These are phyloP conservation scores for Penicillium sp. DNA, from an alignment of 2,329 filamentous ascomycete genomes.

Conservation along the genomic window DNA sequence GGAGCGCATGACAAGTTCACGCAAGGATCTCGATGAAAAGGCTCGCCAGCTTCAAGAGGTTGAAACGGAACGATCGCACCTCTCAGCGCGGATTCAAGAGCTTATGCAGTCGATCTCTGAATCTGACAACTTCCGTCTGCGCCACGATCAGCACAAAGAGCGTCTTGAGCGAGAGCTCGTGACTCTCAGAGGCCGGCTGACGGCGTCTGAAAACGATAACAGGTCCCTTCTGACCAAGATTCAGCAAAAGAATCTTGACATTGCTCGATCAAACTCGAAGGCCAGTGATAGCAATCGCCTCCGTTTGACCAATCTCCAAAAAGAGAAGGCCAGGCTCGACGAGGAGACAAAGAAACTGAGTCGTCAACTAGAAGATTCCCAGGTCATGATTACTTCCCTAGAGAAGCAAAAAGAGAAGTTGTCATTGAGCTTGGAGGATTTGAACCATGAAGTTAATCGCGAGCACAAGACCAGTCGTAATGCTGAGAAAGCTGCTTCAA, in stretches of 20 bases:
- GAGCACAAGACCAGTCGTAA: slow-evolving; percentile 87
- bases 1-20: slow-evolving; percentile 74
- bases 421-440: slow-evolving; percentile 79
- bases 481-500: slow-evolving; percentile 83
- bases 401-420: slow-evolving; percentile 96
- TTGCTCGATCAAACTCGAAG: slow-evolving; percentile 82
- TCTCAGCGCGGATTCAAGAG: slow-evolving; percentile 77
- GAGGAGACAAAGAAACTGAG: slow-evolving; percentile 78
- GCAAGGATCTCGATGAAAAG: slow-evolving; percentile 76
- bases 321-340: slow-evolving; percentile 78
- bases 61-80: slow-evolving; percentile 72
- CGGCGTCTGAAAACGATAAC: slow-evolving; percentile 95
- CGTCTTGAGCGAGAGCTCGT: slow-evolving; percentile 86
- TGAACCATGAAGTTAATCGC: slow-evolving; percentile 85
- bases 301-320: slow-evolving; percentile 71
- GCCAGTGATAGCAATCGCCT: slow-evolving; percentile 79
- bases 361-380: slow-evolving; percentile 81
- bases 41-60: slow-evolving; percentile 73
- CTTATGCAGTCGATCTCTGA: slow-evolving; percentile 84
- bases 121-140: slow-evolving; percentile 82
- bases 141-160: slow-evolving; percentile 92
- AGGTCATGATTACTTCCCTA: slow-evolving; percentile 75
- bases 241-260: slow-evolving; percentile 94
- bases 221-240: slow-evolving; percentile 92
- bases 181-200: slow-evolving; percentile 83